Percentiles rank a stretch among this genome's conserved stretches.
Evolutionary conservation across 768 basidiomycete species (phyloP).

Genomic region (Russula lepida): DNA sequence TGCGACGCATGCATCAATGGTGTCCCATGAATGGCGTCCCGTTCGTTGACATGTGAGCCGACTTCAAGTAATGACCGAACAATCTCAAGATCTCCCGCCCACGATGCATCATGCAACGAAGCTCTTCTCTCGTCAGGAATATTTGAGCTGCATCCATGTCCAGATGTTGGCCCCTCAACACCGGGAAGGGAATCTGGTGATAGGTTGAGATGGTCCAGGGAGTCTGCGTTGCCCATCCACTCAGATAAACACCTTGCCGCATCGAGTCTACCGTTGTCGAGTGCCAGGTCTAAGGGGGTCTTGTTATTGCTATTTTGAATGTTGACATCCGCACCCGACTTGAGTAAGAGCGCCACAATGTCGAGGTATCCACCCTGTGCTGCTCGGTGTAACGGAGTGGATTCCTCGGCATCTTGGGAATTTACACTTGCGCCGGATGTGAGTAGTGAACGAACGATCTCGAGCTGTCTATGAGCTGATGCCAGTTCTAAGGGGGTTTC

Average conservation of each 20-base stretch:
- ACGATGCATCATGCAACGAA: not conserved
- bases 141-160: not conserved
- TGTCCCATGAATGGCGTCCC: not conserved
- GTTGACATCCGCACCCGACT: not conserved
- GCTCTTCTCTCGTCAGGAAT: not conserved
- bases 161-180: no score
- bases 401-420: not conserved
- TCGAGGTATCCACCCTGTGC: not conserved
- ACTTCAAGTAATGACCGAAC: not conserved
- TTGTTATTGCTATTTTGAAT: not conserved
- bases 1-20: not conserved
- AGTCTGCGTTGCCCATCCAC: not conserved
- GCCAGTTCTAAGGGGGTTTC: not conserved
- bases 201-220: no score
- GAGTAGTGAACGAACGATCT: not conserved
- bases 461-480: not conserved
- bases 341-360: not conserved
- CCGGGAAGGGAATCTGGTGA: not conserved
- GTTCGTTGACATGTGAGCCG: not conserved
- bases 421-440: not conserved
- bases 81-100: not conserved
- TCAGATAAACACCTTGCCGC: not conserved
- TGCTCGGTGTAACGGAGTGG: not conserved
- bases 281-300: not conserved
- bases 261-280: not conserved